phyloP scores from a whole-genome alignment of 192 early-diverging fungal genomes.

The Allomyces arbusculus region DNA sequence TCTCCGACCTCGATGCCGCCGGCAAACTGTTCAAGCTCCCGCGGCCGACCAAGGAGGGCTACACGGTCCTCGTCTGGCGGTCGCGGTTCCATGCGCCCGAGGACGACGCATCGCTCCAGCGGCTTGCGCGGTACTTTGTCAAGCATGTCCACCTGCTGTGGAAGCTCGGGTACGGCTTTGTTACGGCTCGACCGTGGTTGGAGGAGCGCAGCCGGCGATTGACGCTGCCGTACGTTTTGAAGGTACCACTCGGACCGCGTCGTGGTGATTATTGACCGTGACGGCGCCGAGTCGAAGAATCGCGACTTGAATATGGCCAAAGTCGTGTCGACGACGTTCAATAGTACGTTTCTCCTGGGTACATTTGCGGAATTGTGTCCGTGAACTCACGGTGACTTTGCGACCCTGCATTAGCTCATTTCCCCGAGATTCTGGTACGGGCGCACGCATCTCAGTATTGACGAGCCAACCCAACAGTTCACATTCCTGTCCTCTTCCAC shows the following conservation, averaged over 20 bases:
- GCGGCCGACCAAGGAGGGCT: not conserved
- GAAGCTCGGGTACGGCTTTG: not conserved
- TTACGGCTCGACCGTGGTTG: not conserved
- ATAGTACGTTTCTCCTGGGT: not conserved
- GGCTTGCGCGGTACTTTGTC: not conserved
- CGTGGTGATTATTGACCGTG: not conserved
- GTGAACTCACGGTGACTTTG: not conserved
- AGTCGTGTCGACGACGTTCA: not conserved
- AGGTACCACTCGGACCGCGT: not conserved
- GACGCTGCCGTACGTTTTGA: too few species aligned
- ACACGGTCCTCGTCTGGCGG: not conserved
- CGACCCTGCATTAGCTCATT: not conserved
- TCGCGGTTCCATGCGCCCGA: not conserved
- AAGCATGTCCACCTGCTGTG: not conserved
- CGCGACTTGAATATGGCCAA: not conserved
- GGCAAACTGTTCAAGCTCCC: not conserved
- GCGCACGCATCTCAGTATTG: not conserved
- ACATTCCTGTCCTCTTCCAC: too few species aligned
- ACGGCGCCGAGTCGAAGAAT: not conserved
- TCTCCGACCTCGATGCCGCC: not conserved
- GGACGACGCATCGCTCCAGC: not conserved
- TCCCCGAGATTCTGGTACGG: not conserved
- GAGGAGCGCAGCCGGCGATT: too few species aligned
- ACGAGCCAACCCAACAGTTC: too few species aligned
- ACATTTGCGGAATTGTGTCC: not conserved